Evolutionary conservation across 2,329 filamentous ascomycete species (phyloP).

Genomic region (Penicillium palitans): DNA sequence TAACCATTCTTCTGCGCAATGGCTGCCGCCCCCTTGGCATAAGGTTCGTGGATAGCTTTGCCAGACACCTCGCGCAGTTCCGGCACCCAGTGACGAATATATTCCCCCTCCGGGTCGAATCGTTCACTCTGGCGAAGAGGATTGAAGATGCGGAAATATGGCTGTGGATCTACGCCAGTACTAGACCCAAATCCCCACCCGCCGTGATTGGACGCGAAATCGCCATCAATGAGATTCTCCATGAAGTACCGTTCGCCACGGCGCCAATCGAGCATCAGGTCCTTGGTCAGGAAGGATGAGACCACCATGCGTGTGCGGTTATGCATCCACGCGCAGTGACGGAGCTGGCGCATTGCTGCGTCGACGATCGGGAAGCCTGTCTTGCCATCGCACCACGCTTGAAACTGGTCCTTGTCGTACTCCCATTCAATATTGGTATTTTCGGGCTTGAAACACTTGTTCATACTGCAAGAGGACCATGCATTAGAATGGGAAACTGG

Average conservation of each 20-base stretch:
- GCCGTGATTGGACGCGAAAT: slow-evolving; percentile 76
- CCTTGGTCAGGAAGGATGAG: slow-evolving; percentile 76
- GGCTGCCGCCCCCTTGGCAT: slow-evolving; percentile 61
- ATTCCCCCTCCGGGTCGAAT: slow-evolving; percentile 75
- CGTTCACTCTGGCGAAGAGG: slow-evolving; percentile 81
- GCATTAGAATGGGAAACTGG: slow-evolving; percentile 5
- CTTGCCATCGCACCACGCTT: slow-evolving; percentile 69
- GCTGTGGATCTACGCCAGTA: slow-evolving; percentile 79
- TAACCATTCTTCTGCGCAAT: slow-evolving; percentile 69
- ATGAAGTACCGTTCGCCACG: slow-evolving; percentile 81
- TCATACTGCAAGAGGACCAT: slow-evolving; percentile 53
- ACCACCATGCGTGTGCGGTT: slow-evolving; percentile 84
- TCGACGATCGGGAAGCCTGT: slow-evolving; percentile 85
- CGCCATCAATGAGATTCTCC: slow-evolving; percentile 75
- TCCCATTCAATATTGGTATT: slow-evolving; percentile 83
- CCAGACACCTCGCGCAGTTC: slow-evolving; percentile 67
- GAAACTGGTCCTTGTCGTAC: slow-evolving; percentile 67
- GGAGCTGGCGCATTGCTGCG: slow-evolving; percentile 79
- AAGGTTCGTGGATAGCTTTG: slow-evolving; percentile 78
- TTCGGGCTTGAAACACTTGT: slow-evolving; percentile 77
- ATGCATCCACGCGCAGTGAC: slow-evolving; percentile 72
- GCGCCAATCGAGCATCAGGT: slow-evolving; percentile 79
- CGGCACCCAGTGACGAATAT: slow-evolving; percentile 79
- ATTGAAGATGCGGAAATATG: slow-evolving; percentile 90
- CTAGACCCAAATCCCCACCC: slow-evolving; percentile 67